Conservation (phyloP, 768 basidiomycete species). For the Boletus subcaerulescens region DNA sequence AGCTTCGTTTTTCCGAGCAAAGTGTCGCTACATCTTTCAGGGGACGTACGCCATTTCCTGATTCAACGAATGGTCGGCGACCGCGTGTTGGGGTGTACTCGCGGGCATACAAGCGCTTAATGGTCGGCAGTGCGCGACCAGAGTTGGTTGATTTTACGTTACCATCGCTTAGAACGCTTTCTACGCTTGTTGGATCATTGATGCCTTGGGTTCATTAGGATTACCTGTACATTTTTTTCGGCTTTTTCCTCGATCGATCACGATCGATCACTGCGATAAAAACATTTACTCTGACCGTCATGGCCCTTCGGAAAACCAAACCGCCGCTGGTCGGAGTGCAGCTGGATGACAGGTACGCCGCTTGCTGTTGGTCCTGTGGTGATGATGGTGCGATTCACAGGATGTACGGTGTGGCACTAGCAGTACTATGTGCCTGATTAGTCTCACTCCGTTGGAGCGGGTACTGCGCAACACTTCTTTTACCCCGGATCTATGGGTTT, state of each 20-base stretch:
- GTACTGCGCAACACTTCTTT: too few species aligned
- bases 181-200: constrained; percentile 30
- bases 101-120: constrained; percentile 12
- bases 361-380: too few species aligned
- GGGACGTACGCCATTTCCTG: constrained; percentile 15
- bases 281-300: too few species aligned
- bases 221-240: not conserved
- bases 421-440: too few species aligned
- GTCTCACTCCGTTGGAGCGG: too few species aligned
- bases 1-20: constrained; percentile 20
- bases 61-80: constrained; percentile 13
- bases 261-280: too few species aligned
- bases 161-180: constrained; percentile 32
- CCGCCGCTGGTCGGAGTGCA: not conserved
- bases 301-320: too few species aligned
- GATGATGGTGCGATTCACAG: too few species aligned
- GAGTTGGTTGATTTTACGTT: constrained; percentile 30
- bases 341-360: too few species aligned
- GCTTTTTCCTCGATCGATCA: not conserved
- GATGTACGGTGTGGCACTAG: too few species aligned
- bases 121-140: constrained; percentile 5
- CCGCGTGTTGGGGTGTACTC: constrained; percentile 13
- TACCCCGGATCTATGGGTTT: too few species aligned
- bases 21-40: not conserved
- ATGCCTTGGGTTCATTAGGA: constrained; percentile 29